Base-by-base conservation (phyloP, 192 early-diverging fungal genomes). In the Backusella luteola region DNA sequence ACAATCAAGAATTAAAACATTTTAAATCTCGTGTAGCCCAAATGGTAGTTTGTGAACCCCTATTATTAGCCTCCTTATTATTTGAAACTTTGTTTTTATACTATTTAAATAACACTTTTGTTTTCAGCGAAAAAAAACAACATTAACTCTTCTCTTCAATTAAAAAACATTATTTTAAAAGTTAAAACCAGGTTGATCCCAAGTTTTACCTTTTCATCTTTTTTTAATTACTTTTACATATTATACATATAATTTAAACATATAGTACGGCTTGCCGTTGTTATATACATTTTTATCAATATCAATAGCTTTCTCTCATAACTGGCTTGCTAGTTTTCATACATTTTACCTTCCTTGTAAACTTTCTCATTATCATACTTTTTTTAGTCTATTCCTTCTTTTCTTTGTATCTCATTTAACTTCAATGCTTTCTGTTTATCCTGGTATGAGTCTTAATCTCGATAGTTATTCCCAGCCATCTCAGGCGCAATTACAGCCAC, bases 391-490 rank as follows among this genome's bases (percentile, higher is more conserved):
- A 32, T 73, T 56, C 71, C 35, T 38, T 32, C 34, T 19, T 35
- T 23, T 63, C 26, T 56, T 63, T 19, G 38, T 59, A 71, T 69
- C 9, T 70, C 69, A 6, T 12, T 68, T 34, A 12, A 39, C 34
- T 76, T 41, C 34, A 71, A 77, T 77, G 76, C 29, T 77, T 34
- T 77, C 76, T 32, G 53, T 77, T 52, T 77, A 77, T 44, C 68
- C 76, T 44, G 76, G 53, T 49, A 74, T 74, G 73, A 74, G 70
- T 21, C 23, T 77, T 46, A 59, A 77, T 14, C 9, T 63, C 21
- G 29, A 63, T 26, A 63, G 9, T 29, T 63, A 63, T 12, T 26
- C 23, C 23, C 56, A 63, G 26, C 11, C 56, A 2, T 8, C 56
- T 63, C 56, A 63, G 21, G 23, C 9, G 4, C 21, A 63, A 63